Percentiles rank a stretch among this genome's conserved stretches.
phyloP scores from a whole-genome alignment of 1,284 basidiomycete genomes.

The Microbotryum silenes-acaulis region DNA sequence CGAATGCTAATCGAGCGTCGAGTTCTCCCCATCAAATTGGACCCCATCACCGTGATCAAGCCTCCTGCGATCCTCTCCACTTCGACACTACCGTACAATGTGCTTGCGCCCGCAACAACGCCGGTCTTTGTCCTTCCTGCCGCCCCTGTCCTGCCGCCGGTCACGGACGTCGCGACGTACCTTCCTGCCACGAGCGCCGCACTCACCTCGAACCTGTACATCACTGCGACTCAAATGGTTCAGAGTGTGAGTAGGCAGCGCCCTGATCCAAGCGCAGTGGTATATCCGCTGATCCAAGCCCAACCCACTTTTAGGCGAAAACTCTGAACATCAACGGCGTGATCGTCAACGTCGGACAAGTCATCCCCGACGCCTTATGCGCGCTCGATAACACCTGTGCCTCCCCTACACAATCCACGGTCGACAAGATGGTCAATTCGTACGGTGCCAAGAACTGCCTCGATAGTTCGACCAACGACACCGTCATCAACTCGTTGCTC shows the following conservation, averaged over 20 bases:
- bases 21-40: too few species aligned
- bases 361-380: background rate
- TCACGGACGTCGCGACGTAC: conserved; percentile 1
- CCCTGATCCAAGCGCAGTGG: too few species aligned
- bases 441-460: conserved; percentile 14
- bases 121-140: background rate
- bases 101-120: conserved; percentile 2
- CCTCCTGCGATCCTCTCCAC: too few species aligned
- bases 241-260: background rate
- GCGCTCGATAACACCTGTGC: background rate
- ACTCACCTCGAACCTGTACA: background rate
- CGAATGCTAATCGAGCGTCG: too few species aligned
- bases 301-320: too few species aligned
- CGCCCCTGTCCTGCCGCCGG: background rate
- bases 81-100: conserved; percentile 2
- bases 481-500: conserved; percentile 25
- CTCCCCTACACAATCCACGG: background rate
- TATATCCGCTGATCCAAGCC: too few species aligned
- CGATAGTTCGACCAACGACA: conserved; percentile 16
- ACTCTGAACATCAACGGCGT: conserved; percentile 7
- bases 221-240: background rate
- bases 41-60: too few species aligned
- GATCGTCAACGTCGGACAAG: background rate
- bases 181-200: conserved; percentile 3
- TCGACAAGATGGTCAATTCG: background rate